A percentile compares a stretch with the other conserved stretches of the same genome.
These are phyloP conservation scores for Alternaria panax DNA, from an alignment of 2,329 filamentous ascomycete species.

Conservation along the genomic window DNA sequence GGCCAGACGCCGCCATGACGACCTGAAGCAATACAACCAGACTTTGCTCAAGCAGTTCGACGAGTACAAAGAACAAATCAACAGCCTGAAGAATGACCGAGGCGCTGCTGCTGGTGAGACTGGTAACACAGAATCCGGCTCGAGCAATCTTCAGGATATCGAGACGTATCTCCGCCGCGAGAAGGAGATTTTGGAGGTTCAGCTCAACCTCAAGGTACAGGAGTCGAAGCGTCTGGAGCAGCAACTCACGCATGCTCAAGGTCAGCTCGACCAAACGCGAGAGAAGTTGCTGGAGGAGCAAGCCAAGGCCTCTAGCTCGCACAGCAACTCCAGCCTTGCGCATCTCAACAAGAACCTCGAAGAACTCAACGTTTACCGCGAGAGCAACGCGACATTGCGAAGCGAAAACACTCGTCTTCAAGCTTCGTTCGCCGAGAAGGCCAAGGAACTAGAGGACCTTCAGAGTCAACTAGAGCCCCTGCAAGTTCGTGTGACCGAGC, in stretches of 20 bases:
- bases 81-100: conserved; percentile 78
- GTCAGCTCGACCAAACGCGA: conserved; percentile 86
- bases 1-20: conserved; percentile 78
- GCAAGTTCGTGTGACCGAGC: conserved; percentile 78
- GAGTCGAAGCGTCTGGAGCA: conserved; percentile 89
- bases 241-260: conserved; percentile 85
- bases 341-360: conserved; percentile 94
- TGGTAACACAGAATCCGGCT: conserved; percentile 62
- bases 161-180: conserved; percentile 91
- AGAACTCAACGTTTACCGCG: conserved; percentile 93
- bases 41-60: conserved; percentile 90
- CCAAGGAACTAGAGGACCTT: conserved; percentile 76
- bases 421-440: conserved; percentile 76
- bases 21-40: conserved; percentile 87
- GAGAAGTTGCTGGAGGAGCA: conserved; percentile 91
- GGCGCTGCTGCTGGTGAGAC: conserved; percentile 62
- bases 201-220: conserved; percentile 86
- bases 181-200: conserved; percentile 98
- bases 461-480: conserved; percentile 80
- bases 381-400: conserved; percentile 90
- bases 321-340: conserved; percentile 79
- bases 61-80: conserved; percentile 79
- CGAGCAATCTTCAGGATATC: conserved; percentile 84
- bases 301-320: conserved; percentile 74
- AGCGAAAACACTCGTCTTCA: conserved; percentile 84